A percentile compares a stretch with the other conserved stretches of the same genome.
These are phyloP conservation scores for Xylaria bambusicola DNA, from an alignment of 495 filamentous ascomycete genomes.

Conservation along the genomic window DNA sequence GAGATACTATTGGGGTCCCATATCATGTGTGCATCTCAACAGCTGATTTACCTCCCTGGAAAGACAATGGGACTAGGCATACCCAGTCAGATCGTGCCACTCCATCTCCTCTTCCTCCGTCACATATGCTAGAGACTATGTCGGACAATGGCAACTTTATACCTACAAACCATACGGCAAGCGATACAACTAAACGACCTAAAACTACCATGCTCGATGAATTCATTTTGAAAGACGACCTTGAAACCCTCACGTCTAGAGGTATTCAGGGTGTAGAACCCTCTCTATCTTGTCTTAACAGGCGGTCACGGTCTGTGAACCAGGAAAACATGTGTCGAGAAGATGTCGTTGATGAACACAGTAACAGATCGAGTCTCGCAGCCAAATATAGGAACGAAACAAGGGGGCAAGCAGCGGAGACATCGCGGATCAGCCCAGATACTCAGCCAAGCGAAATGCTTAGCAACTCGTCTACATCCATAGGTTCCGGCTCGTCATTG, in stretches of 20 bases:
- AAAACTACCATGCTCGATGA: background rate
- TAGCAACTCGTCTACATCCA: background rate
- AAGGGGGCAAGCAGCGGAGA: no score
- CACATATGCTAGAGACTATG: conserved; percentile 34
- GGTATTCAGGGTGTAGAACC: background rate
- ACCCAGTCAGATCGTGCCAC: background rate
- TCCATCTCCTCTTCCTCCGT: background rate
- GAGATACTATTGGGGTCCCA: conserved; percentile 29
- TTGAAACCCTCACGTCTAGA: background rate
- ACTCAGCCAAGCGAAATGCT: conserved; percentile 1
- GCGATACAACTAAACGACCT: no score
- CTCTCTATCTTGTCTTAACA: background rate
- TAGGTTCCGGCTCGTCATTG: conserved; percentile 7
- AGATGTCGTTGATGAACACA: conserved; percentile 45
- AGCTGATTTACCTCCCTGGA: conserved; percentile 45
- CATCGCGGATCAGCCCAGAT: no score
- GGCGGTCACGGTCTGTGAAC: background rate
- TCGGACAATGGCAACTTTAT: conserved; percentile 47
- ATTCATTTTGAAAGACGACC: background rate
- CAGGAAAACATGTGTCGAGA: conserved; percentile 35
- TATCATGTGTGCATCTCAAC: conserved; percentile 49
- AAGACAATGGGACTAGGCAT: conserved; percentile 15
- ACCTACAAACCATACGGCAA: conserved; percentile 24
- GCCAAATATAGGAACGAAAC: conserved; percentile 24
- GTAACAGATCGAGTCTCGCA: conserved; percentile 39